These are phyloP conservation scores for Phaffomyces opuntiae DNA, from an alignment of 805 yeast species.

Conservation along the genomic window DNA sequence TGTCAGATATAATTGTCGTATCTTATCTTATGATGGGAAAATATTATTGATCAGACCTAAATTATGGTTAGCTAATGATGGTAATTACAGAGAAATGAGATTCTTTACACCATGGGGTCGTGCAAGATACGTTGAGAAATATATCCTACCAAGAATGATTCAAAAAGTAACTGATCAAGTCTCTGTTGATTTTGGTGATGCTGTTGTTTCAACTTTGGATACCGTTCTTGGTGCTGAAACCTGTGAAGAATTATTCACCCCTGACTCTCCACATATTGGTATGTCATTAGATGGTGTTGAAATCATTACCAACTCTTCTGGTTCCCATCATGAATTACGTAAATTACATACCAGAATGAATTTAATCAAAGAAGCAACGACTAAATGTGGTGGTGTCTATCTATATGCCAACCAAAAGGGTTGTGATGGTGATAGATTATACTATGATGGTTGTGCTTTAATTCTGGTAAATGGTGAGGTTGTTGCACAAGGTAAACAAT, in stretches of 20 bases:
- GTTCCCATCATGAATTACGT: slow-evolving; percentile 95
- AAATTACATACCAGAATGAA: slow-evolving; percentile 80
- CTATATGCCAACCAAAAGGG: slow-evolving; percentile 93
- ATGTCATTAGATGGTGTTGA: slow-evolving; percentile 97
- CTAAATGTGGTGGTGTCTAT: slow-evolving; percentile 95
- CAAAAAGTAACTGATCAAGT: slow-evolving; percentile 60
- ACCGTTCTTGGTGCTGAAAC: slow-evolving; percentile 96
- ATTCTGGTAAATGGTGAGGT: slow-evolving; percentile 89
- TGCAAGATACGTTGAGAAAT: slow-evolving; percentile 67
- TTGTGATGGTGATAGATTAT: slow-evolving; percentile 95
- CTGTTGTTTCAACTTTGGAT: slow-evolving; percentile 74
- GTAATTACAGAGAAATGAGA: slow-evolving; percentile 97
- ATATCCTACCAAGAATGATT: slow-evolving; percentile 63
- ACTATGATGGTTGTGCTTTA: slow-evolving; percentile 95
- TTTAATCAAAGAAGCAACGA: slow-evolving; percentile 85
- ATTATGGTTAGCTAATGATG: slow-evolving; percentile 91
- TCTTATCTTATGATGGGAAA: slow-evolving; percentile 71
- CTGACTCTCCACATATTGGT: slow-evolving; percentile 88
- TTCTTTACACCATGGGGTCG: slow-evolving; percentile 93
- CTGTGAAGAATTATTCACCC: slow-evolving; percentile 96
- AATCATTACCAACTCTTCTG: slow-evolving; percentile 90
- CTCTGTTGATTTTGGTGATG: slow-evolving; percentile 82
- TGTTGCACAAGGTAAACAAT: slow-evolving; percentile 91
- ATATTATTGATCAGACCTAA: slow-evolving; percentile 89
- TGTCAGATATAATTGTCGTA: slow-evolving; percentile 86